Conservation (phyloP, 495 filamentous ascomycete genomes). For the Podospora bellae-mahoneyi region DNA sequence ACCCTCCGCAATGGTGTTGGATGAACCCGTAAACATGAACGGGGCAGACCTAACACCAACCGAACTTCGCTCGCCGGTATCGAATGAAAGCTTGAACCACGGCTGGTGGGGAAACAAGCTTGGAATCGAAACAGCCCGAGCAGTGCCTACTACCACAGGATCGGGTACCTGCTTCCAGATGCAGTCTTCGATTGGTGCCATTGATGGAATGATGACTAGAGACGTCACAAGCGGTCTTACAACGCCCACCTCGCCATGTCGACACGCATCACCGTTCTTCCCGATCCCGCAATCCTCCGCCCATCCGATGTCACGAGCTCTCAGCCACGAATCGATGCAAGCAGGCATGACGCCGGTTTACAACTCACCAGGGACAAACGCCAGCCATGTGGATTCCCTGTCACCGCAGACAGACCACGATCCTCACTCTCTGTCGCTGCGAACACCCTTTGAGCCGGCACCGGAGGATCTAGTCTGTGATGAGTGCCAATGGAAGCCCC, state of each 20-base stretch:
- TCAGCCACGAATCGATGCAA: conserved; percentile 31
- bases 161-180: conserved; percentile 13
- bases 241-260: conserved; percentile 20
- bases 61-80: conserved; percentile 10
- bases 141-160: conserved; percentile 18
- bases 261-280: conserved; percentile 21
- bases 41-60: conserved; percentile 15
- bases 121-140: conserved; percentile 15
- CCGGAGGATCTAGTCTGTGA: conserved; percentile 36
- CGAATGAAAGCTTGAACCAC: conserved; percentile 10
- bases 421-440: conserved; percentile 13
- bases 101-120: conserved; percentile 27
- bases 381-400: conserved; percentile 12
- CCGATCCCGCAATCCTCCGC: conserved; percentile 13
- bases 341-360: conserved; percentile 15
- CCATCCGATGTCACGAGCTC: conserved; percentile 22
- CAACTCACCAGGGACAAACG: conserved; percentile 17
- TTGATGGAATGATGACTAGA: conserved; percentile 6
- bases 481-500: conserved; percentile 39
- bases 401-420: conserved; percentile 18
- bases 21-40: conserved; percentile 19
- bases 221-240: conserved; percentile 11
- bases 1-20: conserved; percentile 26
- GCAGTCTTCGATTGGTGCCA: conserved; percentile 10
- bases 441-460: conserved; percentile 4